Percentiles rank a stretch among this genome's conserved stretches.
Conservation (phyloP, 768 basidiomycete species). For the Exsudoporus frostii region DNA sequence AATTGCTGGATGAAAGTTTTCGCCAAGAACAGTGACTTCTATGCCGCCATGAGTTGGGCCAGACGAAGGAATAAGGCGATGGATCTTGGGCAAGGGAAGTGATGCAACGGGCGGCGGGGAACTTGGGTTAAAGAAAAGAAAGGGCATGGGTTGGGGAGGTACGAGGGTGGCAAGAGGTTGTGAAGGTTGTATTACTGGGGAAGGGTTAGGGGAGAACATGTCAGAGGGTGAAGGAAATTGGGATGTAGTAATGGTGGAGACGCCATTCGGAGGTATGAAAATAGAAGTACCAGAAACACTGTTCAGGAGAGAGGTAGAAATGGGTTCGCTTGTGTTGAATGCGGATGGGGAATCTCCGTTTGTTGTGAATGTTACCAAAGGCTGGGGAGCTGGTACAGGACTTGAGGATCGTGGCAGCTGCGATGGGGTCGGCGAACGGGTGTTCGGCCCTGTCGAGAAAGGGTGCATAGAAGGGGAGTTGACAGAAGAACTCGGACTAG, state of each 20-base stretch:
- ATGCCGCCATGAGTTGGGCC: constrained; percentile 92
- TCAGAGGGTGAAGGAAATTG: constrained; percentile 19
- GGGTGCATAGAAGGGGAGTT: constrained; percentile 39
- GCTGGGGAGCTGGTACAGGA: constrained; percentile 10
- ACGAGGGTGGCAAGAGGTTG: constrained; percentile 19
- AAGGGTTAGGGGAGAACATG: constrained; percentile 17
- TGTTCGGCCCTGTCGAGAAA: constrained; percentile 32
- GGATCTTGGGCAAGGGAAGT: constrained; percentile 67
- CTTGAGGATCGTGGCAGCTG: constrained; percentile 17
- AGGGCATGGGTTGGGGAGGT: constrained; percentile 46
- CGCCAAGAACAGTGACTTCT: constrained; percentile 90
- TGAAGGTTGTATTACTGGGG: constrained; percentile 16
- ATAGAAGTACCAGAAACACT: constrained; percentile 3
- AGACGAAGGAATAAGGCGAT: constrained; percentile 77
- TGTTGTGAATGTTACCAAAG: not conserved
- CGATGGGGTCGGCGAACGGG: constrained; percentile 32
- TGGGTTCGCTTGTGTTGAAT: constrained; percentile 9
- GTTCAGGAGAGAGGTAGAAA: constrained; percentile 7
- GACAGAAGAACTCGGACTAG: constrained; percentile 47
- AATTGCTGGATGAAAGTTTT: constrained; percentile 77
- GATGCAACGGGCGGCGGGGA: constrained; percentile 46
- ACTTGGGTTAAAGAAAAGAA: constrained; percentile 58
- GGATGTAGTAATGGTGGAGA: constrained; percentile 12
- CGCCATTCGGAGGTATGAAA: constrained; percentile 17
- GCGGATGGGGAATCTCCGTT: constrained; percentile 4